These are phyloP conservation scores for Phytopythium oedochilum DNA, from an alignment of 352 stramenopile genomes.

Conservation along the genomic window DNA sequence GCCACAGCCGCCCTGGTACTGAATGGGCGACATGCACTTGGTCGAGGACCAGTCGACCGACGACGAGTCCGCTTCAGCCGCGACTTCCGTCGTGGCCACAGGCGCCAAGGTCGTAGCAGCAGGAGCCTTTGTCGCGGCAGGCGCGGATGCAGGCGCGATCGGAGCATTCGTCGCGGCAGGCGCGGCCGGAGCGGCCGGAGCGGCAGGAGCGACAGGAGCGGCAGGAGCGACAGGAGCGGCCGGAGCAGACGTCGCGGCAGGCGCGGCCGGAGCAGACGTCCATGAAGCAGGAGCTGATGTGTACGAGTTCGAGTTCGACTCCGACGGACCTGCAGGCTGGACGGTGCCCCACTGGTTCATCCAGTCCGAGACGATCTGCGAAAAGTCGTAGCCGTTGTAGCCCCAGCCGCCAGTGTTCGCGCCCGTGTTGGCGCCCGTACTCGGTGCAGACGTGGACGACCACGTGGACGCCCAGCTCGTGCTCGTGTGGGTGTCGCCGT, in stretches of 20 bases:
- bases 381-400: constrained; percentile 4
- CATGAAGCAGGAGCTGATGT: background rate
- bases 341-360: constrained; percentile 11
- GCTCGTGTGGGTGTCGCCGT: constrained; percentile 11
- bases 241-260: constrained; percentile 3
- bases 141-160: constrained; percentile 6
- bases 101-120: constrained; percentile 12
- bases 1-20: constrained; percentile 96
- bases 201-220: too few relatives aligned
- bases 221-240: constrained; percentile 2
- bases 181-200: too few relatives aligned
- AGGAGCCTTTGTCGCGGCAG: background rate
- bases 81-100: constrained; percentile 12
- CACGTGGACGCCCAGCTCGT: constrained; percentile 14
- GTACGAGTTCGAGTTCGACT: constrained; percentile 4
- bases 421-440: constrained; percentile 4
- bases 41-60: constrained; percentile 42
- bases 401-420: constrained; percentile 11
- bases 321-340: constrained; percentile 10
- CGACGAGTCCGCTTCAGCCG: constrained; percentile 12
- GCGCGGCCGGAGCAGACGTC: constrained; percentile 1
- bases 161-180: too few relatives aligned
- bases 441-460: constrained; percentile 7
- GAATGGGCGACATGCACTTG: constrained; percentile 54
- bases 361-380: constrained; percentile 9